Evolutionary conservation across 768 basidiomycete species (phyloP), one percentile per base, ranked within the genome.

Genomic region (Botryobasidium botryosum): DNA sequence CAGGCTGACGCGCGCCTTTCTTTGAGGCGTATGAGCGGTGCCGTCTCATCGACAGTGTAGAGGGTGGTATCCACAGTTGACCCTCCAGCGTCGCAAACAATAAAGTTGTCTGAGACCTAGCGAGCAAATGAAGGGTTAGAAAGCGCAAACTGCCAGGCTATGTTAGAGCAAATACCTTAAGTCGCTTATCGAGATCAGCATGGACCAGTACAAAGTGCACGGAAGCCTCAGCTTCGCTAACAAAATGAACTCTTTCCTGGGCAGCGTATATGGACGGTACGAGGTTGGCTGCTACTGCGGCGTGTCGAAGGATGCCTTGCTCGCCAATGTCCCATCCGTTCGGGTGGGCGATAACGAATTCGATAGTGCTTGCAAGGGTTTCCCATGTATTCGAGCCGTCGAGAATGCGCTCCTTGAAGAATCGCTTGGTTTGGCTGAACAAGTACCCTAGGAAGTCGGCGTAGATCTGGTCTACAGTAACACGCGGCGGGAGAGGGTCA

Each of bases 181-280:
- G 13, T 20, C n/a, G n/a, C n/a, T n/a, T n/a, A n/a, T n/a, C 51
- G 0, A 55, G 53, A n/a, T n/a, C n/a, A n/a, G n/a, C n/a, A n/a
- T n/a, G n/a, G n/a, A n/a, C n/a, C 40, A 73, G 48, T 31, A 67
- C 68, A 44, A 60, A 72, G 50, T 72, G 70, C 7, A 72, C 53
- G 55, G 66, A 67, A 0, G 71, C 71, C 52, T 74, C 72, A 26
- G 70, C 71, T 46, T 74, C 72, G 1, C 67, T 65, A 10, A 72
- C 65, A 23, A 71, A 68, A 20, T 60, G 57, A 18, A 72, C 54
- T 12, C 64, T 62, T 32, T 55, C 43, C 46, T 63, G 61, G 0
- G 64, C 69, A n/a, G n/a, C n/a, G n/a, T n/a, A n/a, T n/a, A n/a
- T n/a, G n/a, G n/a, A n/a, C n/a, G n/a, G n/a, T n/a, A n/a, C n/a